phyloP scores from a whole-genome alignment of 1,284 basidiomycete species.

The Rhodotorula sp. region DNA sequence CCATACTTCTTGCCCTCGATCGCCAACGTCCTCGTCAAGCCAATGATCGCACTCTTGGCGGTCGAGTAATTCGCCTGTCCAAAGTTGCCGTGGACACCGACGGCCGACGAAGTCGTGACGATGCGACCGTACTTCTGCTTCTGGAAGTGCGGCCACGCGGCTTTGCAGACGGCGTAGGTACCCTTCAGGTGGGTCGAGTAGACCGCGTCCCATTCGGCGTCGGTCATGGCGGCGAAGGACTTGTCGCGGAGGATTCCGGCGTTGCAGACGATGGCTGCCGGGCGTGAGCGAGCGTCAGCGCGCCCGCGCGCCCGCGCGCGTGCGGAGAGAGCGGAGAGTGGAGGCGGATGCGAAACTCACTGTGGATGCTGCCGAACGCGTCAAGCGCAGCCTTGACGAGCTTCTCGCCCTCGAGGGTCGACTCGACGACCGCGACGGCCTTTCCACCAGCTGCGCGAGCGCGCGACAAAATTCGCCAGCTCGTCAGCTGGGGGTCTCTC shows the following conservation, averaged over 20 bases:
- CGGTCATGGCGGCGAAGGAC: constrained; percentile 79
- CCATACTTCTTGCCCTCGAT: constrained; percentile 91
- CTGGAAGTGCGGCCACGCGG: constrained; percentile 95
- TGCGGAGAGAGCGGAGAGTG: too few species aligned
- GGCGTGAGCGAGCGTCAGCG: neutral
- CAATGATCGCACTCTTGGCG: constrained; percentile 91
- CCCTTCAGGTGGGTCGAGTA: constrained; percentile 76
- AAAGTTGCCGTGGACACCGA: constrained; percentile 72
- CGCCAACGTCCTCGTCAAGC: constrained; percentile 81
- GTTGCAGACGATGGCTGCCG: constrained; percentile 69
- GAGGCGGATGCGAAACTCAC: constrained; percentile 8
- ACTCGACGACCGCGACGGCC: constrained; percentile 77
- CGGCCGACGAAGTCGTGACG: constrained; percentile 87
- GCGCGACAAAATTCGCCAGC: too few species aligned
- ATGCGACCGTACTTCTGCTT: constrained; percentile 97
- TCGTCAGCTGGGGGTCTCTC: too few species aligned
- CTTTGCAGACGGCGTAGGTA: constrained; percentile 67
- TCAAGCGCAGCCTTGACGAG: constrained; percentile 86
- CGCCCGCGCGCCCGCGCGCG: too few species aligned
- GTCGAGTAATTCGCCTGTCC: constrained; percentile 81
- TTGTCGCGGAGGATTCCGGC: constrained; percentile 79
- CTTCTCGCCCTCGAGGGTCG: constrained; percentile 83
- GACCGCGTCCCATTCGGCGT: constrained; percentile 92
- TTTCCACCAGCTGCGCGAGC: constrained; percentile 79
- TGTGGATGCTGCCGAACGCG: constrained; percentile 83